Evolutionary conservation across 2,329 filamentous ascomycete genomes (phyloP).

Genomic region (Fusarium sarcochroum): DNA sequence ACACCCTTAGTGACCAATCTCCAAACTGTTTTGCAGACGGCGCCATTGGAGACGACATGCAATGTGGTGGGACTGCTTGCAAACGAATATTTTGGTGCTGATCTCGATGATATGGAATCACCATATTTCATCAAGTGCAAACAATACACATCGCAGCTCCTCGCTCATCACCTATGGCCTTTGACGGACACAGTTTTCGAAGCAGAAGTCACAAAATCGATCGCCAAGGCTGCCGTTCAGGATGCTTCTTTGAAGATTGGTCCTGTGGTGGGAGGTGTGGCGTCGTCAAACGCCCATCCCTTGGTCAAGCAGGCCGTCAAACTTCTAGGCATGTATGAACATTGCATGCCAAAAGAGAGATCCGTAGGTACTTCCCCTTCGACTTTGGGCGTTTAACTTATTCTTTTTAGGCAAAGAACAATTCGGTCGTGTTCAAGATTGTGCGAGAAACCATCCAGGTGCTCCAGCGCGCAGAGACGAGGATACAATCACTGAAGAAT

Average conservation of each 20-base stretch:
- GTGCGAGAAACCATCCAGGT: slow-evolving; percentile 91
- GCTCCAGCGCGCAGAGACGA: slow-evolving; percentile 80
- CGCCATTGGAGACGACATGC: slow-evolving; percentile 66
- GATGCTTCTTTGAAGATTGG: slow-evolving; percentile 66
- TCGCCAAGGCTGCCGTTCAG: slow-evolving; percentile 63
- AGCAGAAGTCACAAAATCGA: slow-evolving; percentile 67
- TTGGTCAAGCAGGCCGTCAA: slow-evolving; percentile 71
- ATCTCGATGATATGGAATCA: slow-evolving; percentile 71
- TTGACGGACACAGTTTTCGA: slow-evolving; percentile 69
- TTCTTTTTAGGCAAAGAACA: slow-evolving; percentile 58
- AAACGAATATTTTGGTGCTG: slow-evolving; percentile 69
- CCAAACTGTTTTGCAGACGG: slow-evolving; percentile 63
- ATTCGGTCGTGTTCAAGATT: slow-evolving; percentile 74
- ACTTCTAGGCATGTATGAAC: slow-evolving; percentile 73
- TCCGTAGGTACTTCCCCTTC: slow-evolving; percentile 61
- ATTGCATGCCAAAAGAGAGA: slow-evolving; percentile 74
- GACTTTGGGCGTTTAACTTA: slow-evolving; percentile 25
- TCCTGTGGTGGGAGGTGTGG: slow-evolving; percentile 62
- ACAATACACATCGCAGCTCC: slow-evolving; percentile 68
- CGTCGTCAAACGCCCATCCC: slow-evolving; percentile 71
- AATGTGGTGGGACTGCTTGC: slow-evolving; percentile 70
- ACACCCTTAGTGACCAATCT: slow-evolving; percentile 64
- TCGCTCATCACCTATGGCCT: slow-evolving; percentile 71
- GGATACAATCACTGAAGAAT: slow-evolving; percentile 73
- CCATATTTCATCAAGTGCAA: slow-evolving; percentile 67